These are phyloP conservation scores for Colletotrichum zoysiae DNA, from an alignment of 2,329 filamentous ascomycete species.

Conservation along the genomic window DNA sequence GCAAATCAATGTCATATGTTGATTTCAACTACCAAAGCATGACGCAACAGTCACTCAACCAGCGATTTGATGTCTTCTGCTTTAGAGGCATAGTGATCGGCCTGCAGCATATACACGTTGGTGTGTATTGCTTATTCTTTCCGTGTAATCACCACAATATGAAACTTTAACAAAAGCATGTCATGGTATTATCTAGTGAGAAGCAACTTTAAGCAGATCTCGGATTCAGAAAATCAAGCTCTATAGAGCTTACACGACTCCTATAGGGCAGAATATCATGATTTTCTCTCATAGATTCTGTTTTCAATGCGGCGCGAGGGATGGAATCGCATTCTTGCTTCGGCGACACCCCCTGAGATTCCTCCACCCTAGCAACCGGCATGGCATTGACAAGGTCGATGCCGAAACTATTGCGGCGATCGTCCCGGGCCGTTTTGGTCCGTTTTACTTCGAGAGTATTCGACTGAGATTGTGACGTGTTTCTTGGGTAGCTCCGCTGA, in stretches of 20 bases:
- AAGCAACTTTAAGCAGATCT: background rate
- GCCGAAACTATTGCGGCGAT: conserved; percentile 45
- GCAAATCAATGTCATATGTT: background rate
- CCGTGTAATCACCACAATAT: too few species aligned
- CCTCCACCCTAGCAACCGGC: conserved; percentile 49
- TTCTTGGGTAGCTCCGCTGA: conserved; percentile 46
- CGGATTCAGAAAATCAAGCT: conserved; percentile 29
- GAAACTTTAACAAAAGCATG: rapidly evolving
- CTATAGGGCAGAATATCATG: conserved; percentile 40
- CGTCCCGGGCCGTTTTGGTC: conserved; percentile 43
- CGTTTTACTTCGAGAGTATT: conserved; percentile 29
- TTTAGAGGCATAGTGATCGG: too few species aligned
- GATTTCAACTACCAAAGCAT: background rate
- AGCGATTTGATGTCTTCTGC: too few species aligned
- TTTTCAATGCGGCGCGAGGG: conserved; percentile 48
- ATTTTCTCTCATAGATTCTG: conserved; percentile 48
- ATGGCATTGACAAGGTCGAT: conserved; percentile 50
- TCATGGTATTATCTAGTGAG: too few species aligned
- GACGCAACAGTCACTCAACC: background rate
- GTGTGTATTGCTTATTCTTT: background rate
- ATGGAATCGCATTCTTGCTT: conserved; percentile 39
- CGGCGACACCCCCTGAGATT: conserved; percentile 50
- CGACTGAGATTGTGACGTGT: conserved; percentile 41
- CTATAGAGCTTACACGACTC: conserved; percentile 40
- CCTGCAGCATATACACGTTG: background rate